These are phyloP conservation scores for Eutypa lata DNA, from an alignment of 2,329 filamentous ascomycete genomes.

Conservation along the genomic window DNA sequence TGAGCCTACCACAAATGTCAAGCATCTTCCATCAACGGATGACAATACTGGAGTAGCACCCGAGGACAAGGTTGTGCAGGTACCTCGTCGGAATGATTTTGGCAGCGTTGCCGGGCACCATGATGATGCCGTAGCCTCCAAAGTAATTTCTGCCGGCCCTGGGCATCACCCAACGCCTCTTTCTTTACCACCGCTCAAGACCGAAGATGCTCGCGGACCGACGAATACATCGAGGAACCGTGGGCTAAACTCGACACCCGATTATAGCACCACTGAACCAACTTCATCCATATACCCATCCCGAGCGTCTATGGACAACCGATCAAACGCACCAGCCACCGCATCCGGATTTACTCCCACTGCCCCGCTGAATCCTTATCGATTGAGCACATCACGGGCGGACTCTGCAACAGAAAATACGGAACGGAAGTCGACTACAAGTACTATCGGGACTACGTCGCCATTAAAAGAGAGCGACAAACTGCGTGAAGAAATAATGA, in stretches of 20 bases:
- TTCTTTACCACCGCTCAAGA: slow-evolving; percentile 22
- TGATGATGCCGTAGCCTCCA: slow-evolving; percentile 16
- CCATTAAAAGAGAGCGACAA: slow-evolving; percentile 68
- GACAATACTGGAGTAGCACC: slow-evolving; percentile 4
- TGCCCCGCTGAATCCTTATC: slow-evolving; percentile 43
- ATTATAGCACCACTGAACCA: not conserved
- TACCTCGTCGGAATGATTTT: slow-evolving; percentile 8
- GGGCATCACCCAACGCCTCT: slow-evolving; percentile 15
- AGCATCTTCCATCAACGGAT: slow-evolving; percentile 17
- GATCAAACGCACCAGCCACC: slow-evolving; percentile 12
- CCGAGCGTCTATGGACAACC: slow-evolving; percentile 14
- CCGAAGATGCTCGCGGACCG: slow-evolving; percentile 10
- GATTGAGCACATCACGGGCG: slow-evolving; percentile 30
- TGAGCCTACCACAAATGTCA: slow-evolving; percentile 16
- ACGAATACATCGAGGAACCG: slow-evolving; percentile 3
- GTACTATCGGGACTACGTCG: slow-evolving; percentile 46
- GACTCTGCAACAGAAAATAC: slow-evolving; percentile 32
- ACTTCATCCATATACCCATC: slow-evolving; percentile 9
- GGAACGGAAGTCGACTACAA: slow-evolving; percentile 43
- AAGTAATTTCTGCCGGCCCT: slow-evolving; percentile 15
- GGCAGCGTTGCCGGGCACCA: slow-evolving; percentile 17
- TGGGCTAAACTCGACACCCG: not conserved
- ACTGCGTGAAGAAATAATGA: slow-evolving; percentile 71
- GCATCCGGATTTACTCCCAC: slow-evolving; percentile 35
- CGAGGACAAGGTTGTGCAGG: slow-evolving; percentile 5